A percentile compares a stretch with the other conserved stretches of the same genome.
These are phyloP conservation scores for Tylopilus plumbeoviolaceoides DNA, from an alignment of 768 basidiomycete genomes.

Conservation along the genomic window DNA sequence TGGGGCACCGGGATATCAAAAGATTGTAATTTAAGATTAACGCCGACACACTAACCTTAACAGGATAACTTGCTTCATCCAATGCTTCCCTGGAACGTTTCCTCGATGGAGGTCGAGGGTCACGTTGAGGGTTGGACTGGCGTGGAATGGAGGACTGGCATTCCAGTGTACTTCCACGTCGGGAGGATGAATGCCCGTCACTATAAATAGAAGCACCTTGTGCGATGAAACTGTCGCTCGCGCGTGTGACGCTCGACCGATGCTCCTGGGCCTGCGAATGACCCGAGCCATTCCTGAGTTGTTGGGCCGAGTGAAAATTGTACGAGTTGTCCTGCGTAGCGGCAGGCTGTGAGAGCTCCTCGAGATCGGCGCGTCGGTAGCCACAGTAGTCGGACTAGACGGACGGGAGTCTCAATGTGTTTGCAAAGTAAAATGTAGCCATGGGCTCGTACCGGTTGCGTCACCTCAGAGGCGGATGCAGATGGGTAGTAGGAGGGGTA, in stretches of 20 bases:
- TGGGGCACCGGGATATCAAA: slow-evolving; percentile 22
- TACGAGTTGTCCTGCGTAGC: slow-evolving; percentile 18
- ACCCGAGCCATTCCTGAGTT: slow-evolving; percentile 13
- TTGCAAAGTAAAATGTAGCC: background rate
- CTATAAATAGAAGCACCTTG: slow-evolving; percentile 30
- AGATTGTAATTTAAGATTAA: slow-evolving; percentile 26
- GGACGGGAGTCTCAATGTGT: slow-evolving; percentile 7
- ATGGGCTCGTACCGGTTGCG: slow-evolving; percentile 16
- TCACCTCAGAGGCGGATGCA: slow-evolving; percentile 12
- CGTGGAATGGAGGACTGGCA: slow-evolving; percentile 12
- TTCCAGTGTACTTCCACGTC: slow-evolving; percentile 17
- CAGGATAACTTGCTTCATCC: slow-evolving; percentile 24
- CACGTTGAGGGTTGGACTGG: slow-evolving; percentile 16
- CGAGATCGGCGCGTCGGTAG: slow-evolving; percentile 18
- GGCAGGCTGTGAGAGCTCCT: slow-evolving; percentile 6
- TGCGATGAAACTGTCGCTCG: slow-evolving; percentile 31
- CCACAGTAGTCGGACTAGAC: slow-evolving; percentile 16
- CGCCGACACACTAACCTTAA: slow-evolving; percentile 31
- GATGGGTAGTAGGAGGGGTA: slow-evolving; percentile 13
- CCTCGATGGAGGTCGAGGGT: slow-evolving; percentile 25
- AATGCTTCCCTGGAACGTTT: slow-evolving; percentile 32
- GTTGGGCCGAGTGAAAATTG: slow-evolving; percentile 22
- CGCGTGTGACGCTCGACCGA: slow-evolving; percentile 30
- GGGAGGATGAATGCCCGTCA: slow-evolving; percentile 19
- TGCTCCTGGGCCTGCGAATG: slow-evolving; percentile 29